A percentile compares a stretch with the other conserved stretches of the same genome.
Conservation (phyloP, 345 rosid species). For the Dimocarpus longan region DNA sequence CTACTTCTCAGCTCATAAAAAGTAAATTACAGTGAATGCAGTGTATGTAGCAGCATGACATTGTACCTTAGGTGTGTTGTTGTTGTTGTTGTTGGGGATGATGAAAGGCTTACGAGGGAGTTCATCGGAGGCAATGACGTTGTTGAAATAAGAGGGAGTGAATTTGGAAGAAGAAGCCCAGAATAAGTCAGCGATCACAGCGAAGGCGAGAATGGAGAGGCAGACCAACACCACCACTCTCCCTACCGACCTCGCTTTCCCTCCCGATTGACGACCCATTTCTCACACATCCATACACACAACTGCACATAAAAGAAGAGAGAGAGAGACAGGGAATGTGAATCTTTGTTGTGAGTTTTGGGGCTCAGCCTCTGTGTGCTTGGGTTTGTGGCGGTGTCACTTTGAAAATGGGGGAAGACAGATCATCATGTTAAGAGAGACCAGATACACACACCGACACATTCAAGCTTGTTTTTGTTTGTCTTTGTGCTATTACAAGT, state of each 20-base stretch:
- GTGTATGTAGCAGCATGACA: neutral
- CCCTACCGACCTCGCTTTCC: slow-evolving; percentile 54
- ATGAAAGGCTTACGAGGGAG: slow-evolving; percentile 24
- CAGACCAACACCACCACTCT: slow-evolving; percentile 43
- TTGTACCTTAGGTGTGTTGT: slow-evolving; percentile 13
- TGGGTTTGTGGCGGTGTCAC: too few species aligned
- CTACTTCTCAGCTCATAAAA: neutral
- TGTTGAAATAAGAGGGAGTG: slow-evolving; percentile 34
- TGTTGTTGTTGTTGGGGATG: slow-evolving; percentile 17
- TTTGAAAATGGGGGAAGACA: too few species aligned
- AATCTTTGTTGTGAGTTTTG: too few species aligned
- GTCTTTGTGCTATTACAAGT: too few species aligned
- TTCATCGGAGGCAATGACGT: slow-evolving; percentile 17
- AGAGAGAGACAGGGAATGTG: too few species aligned
- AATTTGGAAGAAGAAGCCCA: slow-evolving; percentile 83
- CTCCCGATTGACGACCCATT: slow-evolving; percentile 21
- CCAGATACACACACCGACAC: too few species aligned
- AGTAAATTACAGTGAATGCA: neutral
- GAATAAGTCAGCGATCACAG: slow-evolving; percentile 68
- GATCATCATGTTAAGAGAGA: too few species aligned
- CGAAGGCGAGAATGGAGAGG: slow-evolving; percentile 52
- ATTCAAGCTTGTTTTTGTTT: too few species aligned
- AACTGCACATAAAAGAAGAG: too few species aligned
- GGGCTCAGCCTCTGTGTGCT: too few species aligned
- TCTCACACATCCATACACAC: neutral